Evolutionary conservation across 306 rosid species (phyloP).

Genomic region (Trifolium subterraneum): DNA sequence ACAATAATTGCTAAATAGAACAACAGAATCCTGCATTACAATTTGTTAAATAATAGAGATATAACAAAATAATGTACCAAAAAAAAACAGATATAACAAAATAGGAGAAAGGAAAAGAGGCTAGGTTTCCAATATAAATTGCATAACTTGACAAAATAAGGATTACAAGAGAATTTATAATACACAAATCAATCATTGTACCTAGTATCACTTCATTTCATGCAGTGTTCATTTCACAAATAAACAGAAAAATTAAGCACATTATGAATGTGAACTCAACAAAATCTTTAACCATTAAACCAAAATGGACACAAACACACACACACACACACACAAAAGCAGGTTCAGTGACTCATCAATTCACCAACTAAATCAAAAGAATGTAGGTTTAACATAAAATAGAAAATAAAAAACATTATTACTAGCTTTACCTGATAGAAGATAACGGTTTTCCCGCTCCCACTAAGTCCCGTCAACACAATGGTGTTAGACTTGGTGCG

Average conservation of each 20-base stretch:
- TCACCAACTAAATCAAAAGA: slow-evolving; percentile 4
- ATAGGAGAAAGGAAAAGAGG: too few relatives aligned
- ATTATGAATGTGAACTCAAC: neutral
- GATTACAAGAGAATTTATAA: too few relatives aligned
- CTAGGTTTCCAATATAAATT: too few relatives aligned
- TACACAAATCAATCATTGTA: neutral
- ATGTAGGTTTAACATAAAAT: neutral
- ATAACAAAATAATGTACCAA: too few relatives aligned
- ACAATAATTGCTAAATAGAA: neutral
- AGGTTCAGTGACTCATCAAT: neutral
- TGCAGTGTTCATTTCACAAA: neutral
- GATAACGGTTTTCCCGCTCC: slow-evolving; percentile 82
- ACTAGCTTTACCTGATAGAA: slow-evolving; percentile 73
- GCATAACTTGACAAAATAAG: too few relatives aligned
- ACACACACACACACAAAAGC: neutral
- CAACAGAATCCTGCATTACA: slow-evolving; percentile 6
- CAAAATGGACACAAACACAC: neutral
- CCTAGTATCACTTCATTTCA: slow-evolving; percentile 16
- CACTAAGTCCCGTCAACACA: slow-evolving; percentile 79
- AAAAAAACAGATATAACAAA: too few relatives aligned
- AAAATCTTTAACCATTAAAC: neutral
- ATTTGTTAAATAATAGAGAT: too few relatives aligned
- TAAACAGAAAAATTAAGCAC: slow-evolving; percentile 8
- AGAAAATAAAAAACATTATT: neutral
- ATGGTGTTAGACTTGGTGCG: slow-evolving; percentile 70